Conservation (phyloP, 1,284 basidiomycete species). For the Pholiota adiposa region DNA sequence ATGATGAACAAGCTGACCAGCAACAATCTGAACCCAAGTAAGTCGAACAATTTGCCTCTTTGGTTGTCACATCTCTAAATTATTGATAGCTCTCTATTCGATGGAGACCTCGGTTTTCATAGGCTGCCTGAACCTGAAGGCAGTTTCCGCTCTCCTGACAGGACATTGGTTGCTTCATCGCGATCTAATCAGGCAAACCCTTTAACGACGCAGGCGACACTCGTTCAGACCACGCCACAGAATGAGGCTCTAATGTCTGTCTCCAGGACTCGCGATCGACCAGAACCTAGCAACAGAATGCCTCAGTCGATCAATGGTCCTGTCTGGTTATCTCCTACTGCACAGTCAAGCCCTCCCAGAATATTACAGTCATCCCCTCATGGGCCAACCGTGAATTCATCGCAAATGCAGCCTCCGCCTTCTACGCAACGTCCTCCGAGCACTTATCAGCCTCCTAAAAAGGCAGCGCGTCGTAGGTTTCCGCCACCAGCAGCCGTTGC, state of each 20-base stretch:
- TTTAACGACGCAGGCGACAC: conserved; percentile 16
- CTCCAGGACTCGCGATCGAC: neutral
- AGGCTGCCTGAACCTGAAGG: conserved; percentile 10
- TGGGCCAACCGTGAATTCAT: neutral
- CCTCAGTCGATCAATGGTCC: neutral
- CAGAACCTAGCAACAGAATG: neutral
- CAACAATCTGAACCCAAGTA: conserved; percentile 3
- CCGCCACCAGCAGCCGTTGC: neutral
- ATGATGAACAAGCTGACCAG: conserved; percentile 14
- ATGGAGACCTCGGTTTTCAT: neutral
- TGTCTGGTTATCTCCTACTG: neutral
- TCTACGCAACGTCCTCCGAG: neutral
- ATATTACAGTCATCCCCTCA: neutral
- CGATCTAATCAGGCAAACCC: neutral
- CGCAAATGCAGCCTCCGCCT: neutral
- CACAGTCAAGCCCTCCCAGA: neutral
- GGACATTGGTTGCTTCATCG: conserved; percentile 12
- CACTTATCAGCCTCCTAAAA: conserved; percentile 5
- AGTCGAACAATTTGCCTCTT: neutral
- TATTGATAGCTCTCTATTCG: conserved; percentile 1
- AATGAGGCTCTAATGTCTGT: neutral
- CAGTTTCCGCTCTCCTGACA: conserved; percentile 13
- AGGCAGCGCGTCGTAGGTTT: conserved; percentile 16
- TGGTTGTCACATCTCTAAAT: neutral
- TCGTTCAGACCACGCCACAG: conserved; percentile 6